These are phyloP conservation scores for Podospora pseudopauciseta DNA, from an alignment of 495 filamentous ascomycete species.

Conservation along the genomic window DNA sequence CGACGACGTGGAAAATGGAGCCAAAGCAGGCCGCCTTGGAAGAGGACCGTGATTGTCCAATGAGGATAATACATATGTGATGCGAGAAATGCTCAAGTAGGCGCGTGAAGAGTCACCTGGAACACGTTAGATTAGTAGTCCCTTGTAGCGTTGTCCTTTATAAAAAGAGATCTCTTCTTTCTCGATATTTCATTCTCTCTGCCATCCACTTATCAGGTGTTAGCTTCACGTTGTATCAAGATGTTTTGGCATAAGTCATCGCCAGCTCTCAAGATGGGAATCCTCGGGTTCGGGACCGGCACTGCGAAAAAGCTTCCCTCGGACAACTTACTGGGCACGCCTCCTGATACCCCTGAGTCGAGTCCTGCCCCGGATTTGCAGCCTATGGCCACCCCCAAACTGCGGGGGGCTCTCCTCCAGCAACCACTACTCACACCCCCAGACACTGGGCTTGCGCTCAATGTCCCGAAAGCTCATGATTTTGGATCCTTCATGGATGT, in stretches of 20 bases:
- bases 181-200: background rate
- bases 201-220: background rate
- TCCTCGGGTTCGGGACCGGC: background rate
- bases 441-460: background rate
- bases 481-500: background rate
- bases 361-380: background rate
- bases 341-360: background rate
- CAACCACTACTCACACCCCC: background rate
- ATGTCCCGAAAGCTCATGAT: background rate
- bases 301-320: background rate
- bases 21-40: background rate
- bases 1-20: background rate
- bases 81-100: background rate
- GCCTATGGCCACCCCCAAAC: background rate
- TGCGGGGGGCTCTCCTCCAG: background rate
- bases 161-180: background rate
- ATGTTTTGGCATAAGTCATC: background rate
- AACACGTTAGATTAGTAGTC: background rate
- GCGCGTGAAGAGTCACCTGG: background rate
- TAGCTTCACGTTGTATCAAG: background rate
- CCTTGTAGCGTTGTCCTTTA: background rate
- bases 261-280: background rate
- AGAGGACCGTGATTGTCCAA: background rate
- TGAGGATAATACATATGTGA: background rate
- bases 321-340: background rate